Evolutionary conservation across 345 rosid species (phyloP).

Genomic region (Citrus hindsii): DNA sequence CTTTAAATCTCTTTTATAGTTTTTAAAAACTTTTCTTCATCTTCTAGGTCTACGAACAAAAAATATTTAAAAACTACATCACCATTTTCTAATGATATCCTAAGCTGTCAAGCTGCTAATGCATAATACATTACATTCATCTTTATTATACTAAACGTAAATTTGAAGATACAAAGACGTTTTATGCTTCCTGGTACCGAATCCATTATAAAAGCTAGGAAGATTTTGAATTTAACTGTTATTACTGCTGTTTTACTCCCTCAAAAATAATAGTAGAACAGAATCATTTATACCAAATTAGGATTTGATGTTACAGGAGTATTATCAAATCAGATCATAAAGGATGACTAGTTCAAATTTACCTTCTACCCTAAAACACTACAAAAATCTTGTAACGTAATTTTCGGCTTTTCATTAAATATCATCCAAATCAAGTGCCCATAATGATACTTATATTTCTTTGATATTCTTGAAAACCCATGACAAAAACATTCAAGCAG

Average conservation of each 20-base stretch:
- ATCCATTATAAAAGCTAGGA: not conserved
- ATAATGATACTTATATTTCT: not conserved
- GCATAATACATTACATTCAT: not conserved
- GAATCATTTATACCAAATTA: not conserved
- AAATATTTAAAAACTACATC: not conserved
- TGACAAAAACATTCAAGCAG: constrained; percentile 18
- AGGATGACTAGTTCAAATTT: not conserved
- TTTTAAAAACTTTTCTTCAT: too few relatives aligned
- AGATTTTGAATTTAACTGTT: not conserved
- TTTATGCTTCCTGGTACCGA: not conserved
- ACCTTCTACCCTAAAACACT: not conserved
- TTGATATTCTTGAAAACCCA: constrained; percentile 12
- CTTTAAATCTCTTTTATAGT: too few relatives aligned
- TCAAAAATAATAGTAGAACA: not conserved
- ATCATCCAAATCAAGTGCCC: not conserved
- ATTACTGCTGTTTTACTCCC: not conserved
- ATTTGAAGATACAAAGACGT: not conserved
- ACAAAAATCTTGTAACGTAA: not conserved
- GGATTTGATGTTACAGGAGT: not conserved
- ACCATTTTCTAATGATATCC: not conserved
- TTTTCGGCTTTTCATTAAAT: not conserved
- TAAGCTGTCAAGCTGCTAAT: not conserved
- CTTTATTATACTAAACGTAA: not conserved
- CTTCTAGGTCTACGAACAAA: not conserved
- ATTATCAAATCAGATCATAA: not conserved